Conservation (phyloP, 768 basidiomycete genomes). For the Psilocybe cubensis region DNA sequence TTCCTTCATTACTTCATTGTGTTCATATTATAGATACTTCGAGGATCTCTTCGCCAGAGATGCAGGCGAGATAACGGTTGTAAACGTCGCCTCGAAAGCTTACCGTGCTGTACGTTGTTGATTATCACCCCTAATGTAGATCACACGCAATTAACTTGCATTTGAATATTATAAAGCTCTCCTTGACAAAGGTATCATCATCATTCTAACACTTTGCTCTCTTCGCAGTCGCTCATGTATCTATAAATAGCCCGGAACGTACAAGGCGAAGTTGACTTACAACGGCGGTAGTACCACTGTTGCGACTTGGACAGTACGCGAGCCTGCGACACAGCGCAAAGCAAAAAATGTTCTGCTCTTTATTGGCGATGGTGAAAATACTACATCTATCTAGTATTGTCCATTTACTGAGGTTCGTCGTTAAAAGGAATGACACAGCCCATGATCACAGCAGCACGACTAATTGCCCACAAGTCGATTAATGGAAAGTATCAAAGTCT, state of each 20-base stretch:
- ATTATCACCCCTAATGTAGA: background rate
- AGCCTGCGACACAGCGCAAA: conserved; percentile 34
- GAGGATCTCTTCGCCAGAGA: conserved; percentile 48
- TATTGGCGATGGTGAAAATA: conserved; percentile 45
- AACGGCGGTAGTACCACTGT: conserved; percentile 36
- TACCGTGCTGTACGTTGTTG: conserved; percentile 38
- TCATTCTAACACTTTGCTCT: background rate
- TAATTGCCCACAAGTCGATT: conserved; percentile 50
- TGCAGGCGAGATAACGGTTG: conserved; percentile 31
- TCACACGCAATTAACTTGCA: background rate
- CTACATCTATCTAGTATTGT: background rate
- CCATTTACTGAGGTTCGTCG: background rate
- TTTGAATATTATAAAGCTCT: conserved; percentile 23
- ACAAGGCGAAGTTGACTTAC: conserved; percentile 41
- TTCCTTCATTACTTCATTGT: no score
- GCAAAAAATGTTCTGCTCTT: conserved; percentile 50
- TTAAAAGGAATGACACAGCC: conserved; percentile 47
- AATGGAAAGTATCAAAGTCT: conserved; percentile 48
- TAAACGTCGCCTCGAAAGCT: conserved; percentile 47
- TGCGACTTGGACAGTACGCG: conserved; percentile 42
- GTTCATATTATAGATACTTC: conserved; percentile 33
- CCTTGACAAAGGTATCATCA: conserved; percentile 28
- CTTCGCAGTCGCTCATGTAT: background rate
- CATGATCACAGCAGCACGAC: conserved; percentile 50
- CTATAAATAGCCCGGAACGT: conserved; percentile 37